Evolutionary conservation across 345 rosid species (phyloP), one percentile per base, ranked within the genome.

Genomic region (Kernera saxatilis): DNA sequence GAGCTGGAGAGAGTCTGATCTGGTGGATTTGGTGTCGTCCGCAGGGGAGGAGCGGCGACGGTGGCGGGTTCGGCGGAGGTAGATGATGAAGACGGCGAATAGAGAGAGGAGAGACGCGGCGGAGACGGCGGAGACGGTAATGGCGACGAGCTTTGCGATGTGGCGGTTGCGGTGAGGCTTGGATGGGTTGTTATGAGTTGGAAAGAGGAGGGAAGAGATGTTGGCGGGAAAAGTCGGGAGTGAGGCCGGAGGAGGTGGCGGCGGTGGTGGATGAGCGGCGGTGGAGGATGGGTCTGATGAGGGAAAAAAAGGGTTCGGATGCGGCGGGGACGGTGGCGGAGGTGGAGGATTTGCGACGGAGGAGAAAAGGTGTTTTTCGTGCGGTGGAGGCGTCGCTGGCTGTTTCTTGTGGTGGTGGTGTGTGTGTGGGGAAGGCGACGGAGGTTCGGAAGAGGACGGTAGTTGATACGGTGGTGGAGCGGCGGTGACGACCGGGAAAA

Each of bases 181-280:
- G 5, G 81, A 40, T 18, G 71, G 23, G 12, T 73, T 40, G n/a
- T 73, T 29, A 68, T 81, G 73, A 19, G 78, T 80, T 15, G 97
- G 94, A 54, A 87, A 51, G 73, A 86, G 86, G 52, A 92, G 84
- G 43, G 92, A 85, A 45, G 98, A 88, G 52, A 91, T 85, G 82
- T 94, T 91, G 60, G 99, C 97, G 43, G 99, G 99, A 55, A 94
- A 89, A 27, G 99, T 82, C 5, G 85, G 78, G 67, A 84, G 76
- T 12, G 79, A 13, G 50, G 87, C 52, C 0, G 83, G 71, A 11
- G 87, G 86, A 7, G 84, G 79, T 0, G 96, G 78, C 1, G 81
- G 67, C 10, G 84, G 60, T 14, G 69, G 77, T 8, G 67, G 55
- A 40, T 78, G 43, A 9, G 87, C 64, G 45, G 35, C 5, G 60